Base-by-base conservation (phyloP, 1,284 basidiomycete species). In the Cystobasidium pallidum region DNA sequence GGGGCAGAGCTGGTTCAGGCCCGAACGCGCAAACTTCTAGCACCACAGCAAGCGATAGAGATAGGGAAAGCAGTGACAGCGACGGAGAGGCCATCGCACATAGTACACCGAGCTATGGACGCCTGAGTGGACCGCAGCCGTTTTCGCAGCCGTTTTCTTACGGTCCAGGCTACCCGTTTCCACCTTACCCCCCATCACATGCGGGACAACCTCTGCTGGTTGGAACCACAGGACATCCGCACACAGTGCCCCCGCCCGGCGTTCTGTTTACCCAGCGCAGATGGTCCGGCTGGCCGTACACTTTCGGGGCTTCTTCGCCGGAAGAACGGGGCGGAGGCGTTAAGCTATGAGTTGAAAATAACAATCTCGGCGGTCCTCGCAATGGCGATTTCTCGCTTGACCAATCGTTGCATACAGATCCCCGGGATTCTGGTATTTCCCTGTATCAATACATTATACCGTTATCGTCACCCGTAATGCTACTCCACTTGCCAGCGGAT, bases 81-180 rank as follows among this genome's bases (percentile, higher is more conserved):
- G 26, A 28, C 19, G 47, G 47, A 17, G 47, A 43, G 11, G 13
- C 41, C 3, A 24, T 11, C 3, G 1, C 58, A 26, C 32, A 36
- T 17, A 39, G 3, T 28, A 45, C 26, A 32, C 32, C 28, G 19
- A 57, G 13, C n/a, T 36, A n/a, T 21, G 30, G 54, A 19, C 54
- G 30, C 11, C 11, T 57, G n/a, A 24, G 15, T 19, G 17, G 26
- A 28, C 43, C 58, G 11, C 58, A 61, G 34, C 39, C 36, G 13
- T 26, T 21, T n/a, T 26, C 58, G 11, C 58, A 61, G 34, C 39
- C 36, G 13, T 26, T 21, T n/a, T 26, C 36, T 24, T 43, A 41
- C 39, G 43, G 55, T 58, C 55, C 55, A 57, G 55, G 58, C 39
- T 61, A 61, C 26, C 58, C 58, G 17, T 61, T 61, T 26, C 58